Conservation (phyloP, 495 filamentous ascomycete genomes). For the Cercophora samala region DNA sequence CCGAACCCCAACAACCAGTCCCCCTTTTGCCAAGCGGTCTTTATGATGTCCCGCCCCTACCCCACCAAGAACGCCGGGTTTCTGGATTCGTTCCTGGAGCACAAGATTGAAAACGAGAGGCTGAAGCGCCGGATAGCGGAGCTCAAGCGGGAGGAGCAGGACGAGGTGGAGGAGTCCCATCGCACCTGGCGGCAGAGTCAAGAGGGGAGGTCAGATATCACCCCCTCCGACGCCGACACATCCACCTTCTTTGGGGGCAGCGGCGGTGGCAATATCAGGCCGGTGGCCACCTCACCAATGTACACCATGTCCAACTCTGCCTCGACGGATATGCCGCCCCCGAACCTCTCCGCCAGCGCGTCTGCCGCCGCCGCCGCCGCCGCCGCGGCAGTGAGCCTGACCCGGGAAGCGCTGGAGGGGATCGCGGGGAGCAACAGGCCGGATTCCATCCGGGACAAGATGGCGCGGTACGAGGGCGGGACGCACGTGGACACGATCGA, state of each 20-base stretch:
- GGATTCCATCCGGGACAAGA: slow-evolving; percentile 74
- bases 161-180: slow-evolving; percentile 60
- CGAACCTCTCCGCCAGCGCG: slow-evolving; percentile 55
- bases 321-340: slow-evolving; percentile 59
- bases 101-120: slow-evolving; percentile 96
- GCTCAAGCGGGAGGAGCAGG: slow-evolving; percentile 78
- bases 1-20: slow-evolving; percentile 61
- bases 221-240: slow-evolving; percentile 48
- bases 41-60: slow-evolving; percentile 91
- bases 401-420: slow-evolving; percentile 75
- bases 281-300: not conserved
- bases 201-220: slow-evolving; percentile 53
- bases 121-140: slow-evolving; percentile 79
- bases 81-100: slow-evolving; percentile 91
- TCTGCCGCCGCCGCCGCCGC: slow-evolving; percentile 55
- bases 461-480: slow-evolving; percentile 63
- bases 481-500: slow-evolving; percentile 86
- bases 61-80: slow-evolving; percentile 80
- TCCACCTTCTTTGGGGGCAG: slow-evolving; percentile 15
- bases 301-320: slow-evolving; percentile 24
- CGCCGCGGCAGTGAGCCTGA: slow-evolving; percentile 59
- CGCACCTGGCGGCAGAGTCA: slow-evolving; percentile 51
- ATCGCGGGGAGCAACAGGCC: slow-evolving; percentile 58
- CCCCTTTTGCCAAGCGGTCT: slow-evolving; percentile 80
- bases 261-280: not conserved